Percentiles rank a stretch among this genome's conserved stretches.
These are phyloP conservation scores for Claviceps capensis DNA, from an alignment of 2,329 filamentous ascomycete genomes.

Conservation along the genomic window DNA sequence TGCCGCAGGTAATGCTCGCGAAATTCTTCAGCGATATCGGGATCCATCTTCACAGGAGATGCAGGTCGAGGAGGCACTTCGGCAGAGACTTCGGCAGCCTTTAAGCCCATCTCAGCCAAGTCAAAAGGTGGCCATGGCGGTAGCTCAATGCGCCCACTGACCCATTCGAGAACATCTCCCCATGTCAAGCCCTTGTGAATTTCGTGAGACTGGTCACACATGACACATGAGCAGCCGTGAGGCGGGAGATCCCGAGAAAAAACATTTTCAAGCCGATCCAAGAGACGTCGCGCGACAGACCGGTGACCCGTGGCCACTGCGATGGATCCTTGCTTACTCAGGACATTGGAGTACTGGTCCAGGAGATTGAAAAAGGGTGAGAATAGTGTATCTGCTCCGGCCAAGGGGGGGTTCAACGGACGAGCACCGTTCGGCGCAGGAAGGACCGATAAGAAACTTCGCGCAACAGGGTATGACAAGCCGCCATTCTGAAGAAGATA, in stretches of 20 bases:
- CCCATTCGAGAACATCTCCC: slow-evolving; percentile 89
- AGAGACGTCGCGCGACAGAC: slow-evolving; percentile 77
- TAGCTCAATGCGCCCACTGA: slow-evolving; percentile 75
- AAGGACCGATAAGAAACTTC: slow-evolving; percentile 54
- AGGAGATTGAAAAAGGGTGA: slow-evolving; percentile 70
- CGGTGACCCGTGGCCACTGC: slow-evolving; percentile 92
- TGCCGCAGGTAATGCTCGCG: slow-evolving; percentile 84
- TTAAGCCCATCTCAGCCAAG: slow-evolving; percentile 47
- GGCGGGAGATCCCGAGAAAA: slow-evolving; percentile 85
- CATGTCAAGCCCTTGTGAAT: slow-evolving; percentile 69
- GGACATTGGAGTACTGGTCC: slow-evolving; percentile 72
- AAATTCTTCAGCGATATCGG: slow-evolving; percentile 88
- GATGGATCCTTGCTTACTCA: slow-evolving; percentile 73
- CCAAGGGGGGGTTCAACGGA: slow-evolving; percentile 49
- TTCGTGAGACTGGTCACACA: slow-evolving; percentile 54
- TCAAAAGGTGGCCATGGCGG: slow-evolving; percentile 84
- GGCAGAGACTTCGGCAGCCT: slow-evolving; percentile 48
- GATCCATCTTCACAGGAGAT: slow-evolving; percentile 65
- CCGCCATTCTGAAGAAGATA: slow-evolving; percentile 87
- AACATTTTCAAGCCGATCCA: slow-evolving; percentile 85
- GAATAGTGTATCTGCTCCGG: slow-evolving; percentile 62
- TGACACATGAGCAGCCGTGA: slow-evolving; percentile 72
- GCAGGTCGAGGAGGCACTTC: slow-evolving; percentile 42
- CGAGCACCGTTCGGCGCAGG: slow-evolving; percentile 43
- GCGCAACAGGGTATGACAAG: slow-evolving; percentile 55